A percentile compares a stretch with the other conserved stretches of the same genome.
These are phyloP conservation scores for Bipolaris cookei DNA, from an alignment of 2,329 filamentous ascomycete genomes.

Conservation along the genomic window DNA sequence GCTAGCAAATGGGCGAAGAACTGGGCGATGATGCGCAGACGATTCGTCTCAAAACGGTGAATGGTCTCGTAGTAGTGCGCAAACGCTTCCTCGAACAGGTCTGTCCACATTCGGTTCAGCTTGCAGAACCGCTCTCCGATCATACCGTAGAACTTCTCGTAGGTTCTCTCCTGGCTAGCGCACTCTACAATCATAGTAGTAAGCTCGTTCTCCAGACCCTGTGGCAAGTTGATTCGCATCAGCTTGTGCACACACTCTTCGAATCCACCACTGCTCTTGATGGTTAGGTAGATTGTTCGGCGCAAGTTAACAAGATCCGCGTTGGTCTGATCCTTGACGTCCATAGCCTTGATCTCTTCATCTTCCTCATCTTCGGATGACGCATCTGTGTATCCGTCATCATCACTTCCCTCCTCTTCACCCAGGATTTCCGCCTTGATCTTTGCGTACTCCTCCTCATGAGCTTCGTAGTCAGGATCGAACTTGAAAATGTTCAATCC, in stretches of 20 bases:
- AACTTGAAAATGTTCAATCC: constrained; percentile 94
- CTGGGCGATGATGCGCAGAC: constrained; percentile 89
- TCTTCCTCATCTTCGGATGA: constrained; percentile 76
- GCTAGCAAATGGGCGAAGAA: constrained; percentile 93
- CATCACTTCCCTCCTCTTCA: constrained; percentile 74
- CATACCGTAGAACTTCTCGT: constrained; percentile 95
- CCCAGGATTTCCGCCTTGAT: constrained; percentile 93
- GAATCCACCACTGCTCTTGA: constrained; percentile 94
- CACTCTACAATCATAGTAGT: constrained; percentile 98
- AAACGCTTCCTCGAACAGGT: constrained; percentile 90
- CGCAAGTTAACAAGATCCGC: constrained; percentile 93
- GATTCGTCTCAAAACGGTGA: constrained; percentile 95
- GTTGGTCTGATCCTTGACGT: constrained; percentile 98
- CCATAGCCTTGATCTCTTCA: constrained; percentile 79
- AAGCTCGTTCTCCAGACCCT: constrained; percentile 85
- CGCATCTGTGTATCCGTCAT: constrained; percentile 67
- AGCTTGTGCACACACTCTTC: constrained; percentile 98
- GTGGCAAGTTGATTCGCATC: constrained; percentile 83
- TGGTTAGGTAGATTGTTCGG: constrained; percentile 93
- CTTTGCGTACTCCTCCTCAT: constrained; percentile 88
- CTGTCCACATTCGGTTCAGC: constrained; percentile 92
- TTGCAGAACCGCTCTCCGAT: constrained; percentile 96
- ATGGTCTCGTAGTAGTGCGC: constrained; percentile 96
- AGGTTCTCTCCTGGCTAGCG: constrained; percentile 94
- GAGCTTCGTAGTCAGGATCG: constrained; percentile 85